Evolutionary conservation across 169 alveolate species (phyloP).

Genomic region (Cryptosporidium tyzzeri): DNA sequence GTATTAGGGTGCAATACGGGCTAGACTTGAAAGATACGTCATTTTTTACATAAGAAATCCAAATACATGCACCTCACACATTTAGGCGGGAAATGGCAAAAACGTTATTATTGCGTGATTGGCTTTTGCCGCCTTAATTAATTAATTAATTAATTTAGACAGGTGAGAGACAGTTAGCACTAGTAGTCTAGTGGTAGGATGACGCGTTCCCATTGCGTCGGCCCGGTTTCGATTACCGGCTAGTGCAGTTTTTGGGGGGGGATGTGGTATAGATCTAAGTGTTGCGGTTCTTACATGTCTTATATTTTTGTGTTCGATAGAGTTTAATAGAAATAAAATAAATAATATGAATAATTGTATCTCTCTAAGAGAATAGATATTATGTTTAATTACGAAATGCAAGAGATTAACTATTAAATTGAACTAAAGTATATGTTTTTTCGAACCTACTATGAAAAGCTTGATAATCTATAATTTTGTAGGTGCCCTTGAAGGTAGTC

Average conservation of each 20-base stretch:
- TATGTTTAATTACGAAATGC: no score
- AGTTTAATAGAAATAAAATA: neutral
- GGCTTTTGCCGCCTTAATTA: neutral
- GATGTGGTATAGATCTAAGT: neutral
- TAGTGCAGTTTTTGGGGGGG: slow-evolving; percentile 46
- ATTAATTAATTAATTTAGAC: neutral
- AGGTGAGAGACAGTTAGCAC: neutral
- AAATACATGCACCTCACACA: slow-evolving; percentile 66
- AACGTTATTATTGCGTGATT: neutral
- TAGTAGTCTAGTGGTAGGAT: slow-evolving; percentile 76
- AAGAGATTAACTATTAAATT: no score
- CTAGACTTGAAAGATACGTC: slow-evolving; percentile 58
- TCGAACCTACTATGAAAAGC: neutral
- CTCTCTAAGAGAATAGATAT: no score
- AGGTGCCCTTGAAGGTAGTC: slow-evolving; percentile 45
- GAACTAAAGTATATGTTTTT: neutral
- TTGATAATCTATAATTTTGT: slow-evolving; percentile 19
- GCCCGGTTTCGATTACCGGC: slow-evolving; percentile 77
- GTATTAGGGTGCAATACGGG: slow-evolving; percentile 73
- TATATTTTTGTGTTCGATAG: no score
- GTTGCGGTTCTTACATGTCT: neutral
- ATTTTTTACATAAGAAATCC: slow-evolving; percentile 43
- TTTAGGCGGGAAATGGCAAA: neutral
- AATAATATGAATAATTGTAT: neutral
- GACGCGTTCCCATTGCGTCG: slow-evolving; percentile 76